Evolutionary conservation across 2,329 filamentous ascomycete genomes (phyloP).

Genomic region (Penicillium fuscoglaucum): DNA sequence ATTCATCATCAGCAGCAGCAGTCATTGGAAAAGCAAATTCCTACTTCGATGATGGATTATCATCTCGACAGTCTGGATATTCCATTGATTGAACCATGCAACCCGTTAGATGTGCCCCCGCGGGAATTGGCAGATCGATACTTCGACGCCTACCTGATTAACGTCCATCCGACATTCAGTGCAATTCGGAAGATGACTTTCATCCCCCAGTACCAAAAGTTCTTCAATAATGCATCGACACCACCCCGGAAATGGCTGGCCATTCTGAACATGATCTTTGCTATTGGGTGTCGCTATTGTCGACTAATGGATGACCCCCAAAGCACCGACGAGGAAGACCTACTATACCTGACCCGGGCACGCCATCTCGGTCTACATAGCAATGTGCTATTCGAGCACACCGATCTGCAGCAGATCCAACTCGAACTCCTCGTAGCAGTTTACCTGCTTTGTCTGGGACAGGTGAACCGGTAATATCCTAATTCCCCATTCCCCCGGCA

Average conservation of each 20-base stretch:
- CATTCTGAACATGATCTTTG: conserved; percentile 50
- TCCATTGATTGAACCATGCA: conserved; percentile 34
- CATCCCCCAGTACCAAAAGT: conserved; percentile 39
- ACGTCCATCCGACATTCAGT: conserved; percentile 43
- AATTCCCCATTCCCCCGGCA: background rate
- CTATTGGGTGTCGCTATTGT: conserved; percentile 44
- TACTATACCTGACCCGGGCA: conserved; percentile 44
- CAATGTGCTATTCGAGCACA: conserved; percentile 42
- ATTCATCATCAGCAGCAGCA: background rate
- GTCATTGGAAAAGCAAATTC: conserved; percentile 12
- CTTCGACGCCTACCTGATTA: conserved; percentile 41
- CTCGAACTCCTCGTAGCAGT: conserved; percentile 41
- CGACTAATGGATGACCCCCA: conserved; percentile 33
- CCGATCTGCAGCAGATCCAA: conserved; percentile 47
- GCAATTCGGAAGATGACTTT: conserved; percentile 43
- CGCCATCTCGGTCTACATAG: conserved; percentile 39
- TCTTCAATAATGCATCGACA: conserved; percentile 27
- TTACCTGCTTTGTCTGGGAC: conserved; percentile 43
- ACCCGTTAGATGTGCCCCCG: conserved; percentile 40
- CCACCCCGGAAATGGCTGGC: conserved; percentile 43
- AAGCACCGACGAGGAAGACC: conserved; percentile 35
- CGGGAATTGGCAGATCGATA: conserved; percentile 41
- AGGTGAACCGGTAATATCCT: conserved; percentile 43
- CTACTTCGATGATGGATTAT: conserved; percentile 37
- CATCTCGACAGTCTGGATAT: conserved; percentile 44